Evolutionary conservation across 768 basidiomycete genomes (phyloP).

Genomic region (Kondoa subrosea): DNA sequence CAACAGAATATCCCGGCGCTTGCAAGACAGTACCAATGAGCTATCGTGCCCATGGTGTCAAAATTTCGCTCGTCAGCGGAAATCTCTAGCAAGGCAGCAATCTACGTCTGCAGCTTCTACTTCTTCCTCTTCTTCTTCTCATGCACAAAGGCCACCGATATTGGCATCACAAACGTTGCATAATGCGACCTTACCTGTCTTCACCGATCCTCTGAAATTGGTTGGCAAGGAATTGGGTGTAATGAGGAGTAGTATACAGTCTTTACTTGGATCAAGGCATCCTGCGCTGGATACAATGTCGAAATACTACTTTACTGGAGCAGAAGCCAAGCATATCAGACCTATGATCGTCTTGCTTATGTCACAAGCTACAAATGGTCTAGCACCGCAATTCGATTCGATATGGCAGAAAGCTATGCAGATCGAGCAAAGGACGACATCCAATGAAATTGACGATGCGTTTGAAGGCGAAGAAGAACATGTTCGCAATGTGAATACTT

Average conservation of each 20-base stretch:
- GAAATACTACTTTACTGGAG: constrained; percentile 79
- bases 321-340: constrained; percentile 62
- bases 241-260: constrained; percentile 54
- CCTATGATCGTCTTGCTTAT: constrained; percentile 79
- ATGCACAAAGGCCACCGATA: neutral
- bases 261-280: constrained; percentile 71
- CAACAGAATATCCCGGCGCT: too few species aligned
- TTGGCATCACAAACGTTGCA: too few species aligned
- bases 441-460: constrained; percentile 55
- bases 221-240: constrained; percentile 55
- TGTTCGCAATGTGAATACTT: constrained; percentile 1
- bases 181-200: neutral
- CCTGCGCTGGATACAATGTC: constrained; percentile 74
- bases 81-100: neutral
- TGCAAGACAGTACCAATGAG: too few species aligned
- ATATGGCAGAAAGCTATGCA: constrained; percentile 29
- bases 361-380: constrained; percentile 79
- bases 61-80: neutral
- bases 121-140: neutral
- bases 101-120: neutral
- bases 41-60: neutral
- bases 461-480: constrained; percentile 34
- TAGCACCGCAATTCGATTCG: constrained; percentile 44
- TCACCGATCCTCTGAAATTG: constrained; percentile 47
- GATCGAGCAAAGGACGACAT: constrained; percentile 39